Evolutionary conservation across 768 basidiomycete genomes (phyloP).

Genomic region (Phylloporus rhodoxanthus): DNA sequence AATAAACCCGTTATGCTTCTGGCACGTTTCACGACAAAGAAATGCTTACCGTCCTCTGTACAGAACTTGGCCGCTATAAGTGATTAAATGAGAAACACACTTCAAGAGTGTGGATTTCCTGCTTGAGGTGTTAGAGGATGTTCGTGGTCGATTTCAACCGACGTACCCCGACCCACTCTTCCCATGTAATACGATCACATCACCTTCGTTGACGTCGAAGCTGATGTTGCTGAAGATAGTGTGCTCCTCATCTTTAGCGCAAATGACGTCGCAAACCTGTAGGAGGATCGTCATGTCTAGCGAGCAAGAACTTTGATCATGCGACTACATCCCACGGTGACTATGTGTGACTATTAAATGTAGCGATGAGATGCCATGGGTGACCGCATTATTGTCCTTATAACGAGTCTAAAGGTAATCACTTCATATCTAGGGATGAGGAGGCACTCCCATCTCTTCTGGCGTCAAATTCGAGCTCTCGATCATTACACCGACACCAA

Average conservation of each 20-base stretch:
- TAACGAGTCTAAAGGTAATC: slow-evolving; percentile 27
- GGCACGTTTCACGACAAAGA: neutral
- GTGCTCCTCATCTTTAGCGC: slow-evolving; percentile 41
- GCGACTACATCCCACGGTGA: slow-evolving; percentile 15
- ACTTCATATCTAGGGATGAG: slow-evolving; percentile 39
- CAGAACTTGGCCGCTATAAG: slow-evolving; percentile 60
- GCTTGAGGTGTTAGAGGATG: slow-evolving; percentile 4
- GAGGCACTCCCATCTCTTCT: slow-evolving; percentile 72
- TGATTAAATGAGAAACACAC: slow-evolving; percentile 72
- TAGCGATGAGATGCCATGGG: slow-evolving; percentile 12
- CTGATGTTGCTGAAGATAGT: slow-evolving; percentile 56
- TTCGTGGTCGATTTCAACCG: neutral
- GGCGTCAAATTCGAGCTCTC: slow-evolving; percentile 78
- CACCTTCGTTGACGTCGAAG: slow-evolving; percentile 62
- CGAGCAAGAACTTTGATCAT: neutral
- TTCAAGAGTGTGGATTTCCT: slow-evolving; percentile 76
- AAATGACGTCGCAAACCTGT: slow-evolving; percentile 48
- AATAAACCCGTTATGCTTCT: neutral
- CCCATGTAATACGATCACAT: slow-evolving; percentile 74
- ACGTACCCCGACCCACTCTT: slow-evolving; percentile 69
- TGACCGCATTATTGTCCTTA: slow-evolving; percentile 17
- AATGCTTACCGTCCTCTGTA: slow-evolving; percentile 59
- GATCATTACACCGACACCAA: slow-evolving; percentile 97
- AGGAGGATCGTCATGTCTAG: slow-evolving; percentile 34
- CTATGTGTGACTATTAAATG: neutral